phyloP scores from a whole-genome alignment of 1,139 yeast species.

The Sugiyamaella castrensis region DNA sequence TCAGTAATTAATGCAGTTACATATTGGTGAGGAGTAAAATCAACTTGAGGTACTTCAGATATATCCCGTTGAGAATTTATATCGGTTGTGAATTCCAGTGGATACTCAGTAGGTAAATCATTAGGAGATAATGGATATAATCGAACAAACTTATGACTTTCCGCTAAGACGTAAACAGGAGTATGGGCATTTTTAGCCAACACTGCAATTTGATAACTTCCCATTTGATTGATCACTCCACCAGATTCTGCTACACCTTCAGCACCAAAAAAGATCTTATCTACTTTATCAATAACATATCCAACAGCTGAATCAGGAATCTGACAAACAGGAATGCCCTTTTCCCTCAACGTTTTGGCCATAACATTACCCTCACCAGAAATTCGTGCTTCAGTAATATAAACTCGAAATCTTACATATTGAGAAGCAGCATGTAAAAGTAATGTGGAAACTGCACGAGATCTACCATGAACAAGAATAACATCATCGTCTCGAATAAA shows the following conservation, averaged over 20 bases:
- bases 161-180: slow-evolving; percentile 93
- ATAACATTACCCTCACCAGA: slow-evolving; percentile 74
- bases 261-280: slow-evolving; percentile 93
- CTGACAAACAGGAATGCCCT: slow-evolving; percentile 88
- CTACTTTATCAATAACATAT: slow-evolving; percentile 83
- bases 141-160: slow-evolving; percentile 92
- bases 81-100: slow-evolving; percentile 36
- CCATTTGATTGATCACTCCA: slow-evolving; percentile 94
- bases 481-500: slow-evolving; percentile 91
- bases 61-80: slow-evolving; percentile 29
- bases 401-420: slow-evolving; percentile 79
- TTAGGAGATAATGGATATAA: slow-evolving; percentile 92
- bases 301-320: slow-evolving; percentile 96
- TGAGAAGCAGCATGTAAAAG: slow-evolving; percentile 71
- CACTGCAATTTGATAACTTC: slow-evolving; percentile 93
- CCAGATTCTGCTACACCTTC: slow-evolving; percentile 98
- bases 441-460: slow-evolving; percentile 83
- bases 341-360: slow-evolving; percentile 63
- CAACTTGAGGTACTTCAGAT: slow-evolving; percentile 54
- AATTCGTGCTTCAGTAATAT: slow-evolving; percentile 91
- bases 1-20: slow-evolving; percentile 96
- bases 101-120: slow-evolving; percentile 69
- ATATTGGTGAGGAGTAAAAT: slow-evolving; percentile 93
- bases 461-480: slow-evolving; percentile 84
- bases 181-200: slow-evolving; percentile 86